These are phyloP conservation scores for Aphanomyces cochlioides DNA, from an alignment of 352 stramenopile species.

Conservation along the genomic window DNA sequence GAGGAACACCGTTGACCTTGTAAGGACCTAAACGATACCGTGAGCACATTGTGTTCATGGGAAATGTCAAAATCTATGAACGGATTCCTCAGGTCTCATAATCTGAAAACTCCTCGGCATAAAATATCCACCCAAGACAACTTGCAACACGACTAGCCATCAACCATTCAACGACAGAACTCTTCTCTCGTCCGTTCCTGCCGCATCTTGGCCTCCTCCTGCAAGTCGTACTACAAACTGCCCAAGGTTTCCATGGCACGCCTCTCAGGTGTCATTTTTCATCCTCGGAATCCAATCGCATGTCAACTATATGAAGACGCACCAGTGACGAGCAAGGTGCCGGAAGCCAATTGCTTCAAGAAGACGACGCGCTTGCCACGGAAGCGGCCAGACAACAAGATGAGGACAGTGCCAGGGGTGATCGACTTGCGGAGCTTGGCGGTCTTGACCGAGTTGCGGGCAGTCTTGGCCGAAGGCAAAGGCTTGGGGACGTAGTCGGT, in stretches of 20 bases:
- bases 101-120: constrained; percentile 31
- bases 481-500: constrained; percentile 62
- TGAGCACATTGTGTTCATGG: neutral
- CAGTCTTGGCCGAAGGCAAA: constrained; percentile 62
- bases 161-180: constrained; percentile 9
- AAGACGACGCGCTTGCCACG: constrained; percentile 97
- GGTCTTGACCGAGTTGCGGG: constrained; percentile 77
- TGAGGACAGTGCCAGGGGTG: constrained; percentile 96
- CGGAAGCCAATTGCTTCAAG: constrained; percentile 96
- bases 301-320: constrained; percentile 32
- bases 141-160: neutral
- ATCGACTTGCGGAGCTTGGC: constrained; percentile 94
- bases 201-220: constrained; percentile 14
- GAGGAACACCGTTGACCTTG: constrained; percentile 98
- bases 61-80: neutral
- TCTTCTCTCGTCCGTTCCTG: neutral
- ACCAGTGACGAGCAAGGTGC: constrained; percentile 95
- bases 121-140: neutral
- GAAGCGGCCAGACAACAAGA: constrained; percentile 96
- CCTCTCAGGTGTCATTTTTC: constrained; percentile 33
- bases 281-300: constrained; percentile 27
- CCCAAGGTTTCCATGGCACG: constrained; percentile 9
- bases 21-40: constrained; percentile 86
- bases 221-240: neutral
- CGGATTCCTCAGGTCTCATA: constrained; percentile 33